Conservation (phyloP, 108 stramenopile species). For the Cyclostephanos tholiformis region DNA sequence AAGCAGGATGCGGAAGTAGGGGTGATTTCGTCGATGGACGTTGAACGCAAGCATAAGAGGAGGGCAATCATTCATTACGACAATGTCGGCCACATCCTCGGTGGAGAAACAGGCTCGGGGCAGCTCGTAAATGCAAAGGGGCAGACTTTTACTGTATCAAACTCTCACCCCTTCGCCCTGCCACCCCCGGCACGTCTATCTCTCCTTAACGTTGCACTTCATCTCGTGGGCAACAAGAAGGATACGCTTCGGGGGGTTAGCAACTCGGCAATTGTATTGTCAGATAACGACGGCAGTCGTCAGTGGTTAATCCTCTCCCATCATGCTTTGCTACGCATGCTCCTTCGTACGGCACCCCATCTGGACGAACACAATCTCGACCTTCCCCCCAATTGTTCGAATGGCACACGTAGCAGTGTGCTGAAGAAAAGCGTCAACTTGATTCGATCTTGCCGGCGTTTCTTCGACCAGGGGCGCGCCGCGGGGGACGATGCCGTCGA, state of each 20-base stretch:
- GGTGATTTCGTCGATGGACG: conserved; percentile 7
- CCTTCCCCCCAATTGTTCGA: conserved; percentile 56
- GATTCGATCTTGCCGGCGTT: conserved; percentile 76
- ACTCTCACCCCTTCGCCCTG: conserved; percentile 62
- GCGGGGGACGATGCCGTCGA: conserved; percentile 12
- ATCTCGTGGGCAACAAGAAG: conserved; percentile 73
- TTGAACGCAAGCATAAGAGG: conserved; percentile 24
- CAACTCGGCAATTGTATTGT: conserved; percentile 63
- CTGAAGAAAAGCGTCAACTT: conserved; percentile 72
- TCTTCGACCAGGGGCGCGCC: conserved; percentile 77
- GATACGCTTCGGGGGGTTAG: conserved; percentile 69
- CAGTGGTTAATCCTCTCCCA: conserved; percentile 63
- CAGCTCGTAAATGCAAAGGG: not conserved
- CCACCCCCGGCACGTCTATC: conserved; percentile 78
- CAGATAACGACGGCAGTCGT: conserved; percentile 24
- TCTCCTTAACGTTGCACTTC: conserved; percentile 63
- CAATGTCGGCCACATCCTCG: conserved; percentile 57
- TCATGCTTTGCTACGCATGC: conserved; percentile 70
- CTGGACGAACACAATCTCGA: conserved; percentile 78
- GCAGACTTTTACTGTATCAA: conserved; percentile 48
- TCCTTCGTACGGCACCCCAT: conserved; percentile 82
- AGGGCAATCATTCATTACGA: conserved; percentile 58
- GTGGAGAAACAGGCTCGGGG: conserved; percentile 8
- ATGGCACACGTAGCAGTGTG: conserved; percentile 59
- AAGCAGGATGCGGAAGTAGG: conserved; percentile 3